phyloP scores from a whole-genome alignment of 2,329 filamentous ascomycete genomes.

The Scedosporium dehoogii region DNA sequence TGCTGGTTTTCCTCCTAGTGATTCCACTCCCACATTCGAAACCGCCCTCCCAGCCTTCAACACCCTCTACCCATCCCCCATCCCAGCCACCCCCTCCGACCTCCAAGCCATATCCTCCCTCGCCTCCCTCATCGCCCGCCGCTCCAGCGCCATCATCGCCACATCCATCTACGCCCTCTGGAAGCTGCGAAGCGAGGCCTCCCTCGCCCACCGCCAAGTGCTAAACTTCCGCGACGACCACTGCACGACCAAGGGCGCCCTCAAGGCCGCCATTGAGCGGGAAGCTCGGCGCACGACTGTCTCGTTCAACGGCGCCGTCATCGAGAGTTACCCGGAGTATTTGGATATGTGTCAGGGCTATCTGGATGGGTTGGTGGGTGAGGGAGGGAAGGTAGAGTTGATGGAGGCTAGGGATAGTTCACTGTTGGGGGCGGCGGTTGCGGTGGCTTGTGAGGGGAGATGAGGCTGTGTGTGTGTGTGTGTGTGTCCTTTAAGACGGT shows the following conservation, averaged over 20 bases:
- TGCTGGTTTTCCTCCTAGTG: constrained; percentile 21
- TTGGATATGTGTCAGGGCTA: constrained; percentile 50
- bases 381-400: constrained; percentile 40
- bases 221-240: constrained; percentile 21
- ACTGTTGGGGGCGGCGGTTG: constrained; percentile 65
- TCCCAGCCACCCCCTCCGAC: constrained; percentile 33
- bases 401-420: constrained; percentile 66
- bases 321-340: constrained; percentile 69
- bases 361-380: constrained; percentile 47
- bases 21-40: constrained; percentile 30
- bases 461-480: constrained; percentile 8
- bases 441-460: constrained; percentile 37
- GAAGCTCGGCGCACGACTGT: constrained; percentile 48
- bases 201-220: constrained; percentile 23
- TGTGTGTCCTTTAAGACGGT: neutral
- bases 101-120: constrained; percentile 41
- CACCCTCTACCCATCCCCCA: constrained; percentile 35
- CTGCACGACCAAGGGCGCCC: constrained; percentile 7
- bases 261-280: constrained; percentile 36
- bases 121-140: constrained; percentile 43
- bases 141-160: constrained; percentile 50
- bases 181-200: constrained; percentile 41
- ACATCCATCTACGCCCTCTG: constrained; percentile 50
- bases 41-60: constrained; percentile 38
- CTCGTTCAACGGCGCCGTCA: constrained; percentile 72